Base-by-base conservation (phyloP, 1,284 basidiomycete genomes). In the Austroboletus sp. region DNA sequence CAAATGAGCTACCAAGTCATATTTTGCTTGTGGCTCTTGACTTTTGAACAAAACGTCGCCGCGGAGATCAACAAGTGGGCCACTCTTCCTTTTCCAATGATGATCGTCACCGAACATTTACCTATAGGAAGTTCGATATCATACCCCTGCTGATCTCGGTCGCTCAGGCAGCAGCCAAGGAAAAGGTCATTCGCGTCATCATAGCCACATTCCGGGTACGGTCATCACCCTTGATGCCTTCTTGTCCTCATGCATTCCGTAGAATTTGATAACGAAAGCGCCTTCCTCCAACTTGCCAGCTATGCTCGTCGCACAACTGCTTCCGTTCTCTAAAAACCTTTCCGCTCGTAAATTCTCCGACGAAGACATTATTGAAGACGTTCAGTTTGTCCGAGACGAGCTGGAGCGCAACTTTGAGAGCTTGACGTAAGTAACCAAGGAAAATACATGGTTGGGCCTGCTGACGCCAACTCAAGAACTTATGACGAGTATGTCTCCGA, bases 401-500 rank as follows among this genome's bases (percentile, higher is more conserved):
- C 73, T 98, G 17, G 80, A 81, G 39, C 72, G 76, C 33, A 79
- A 87, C 41, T 88, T 94, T 64, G 84, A 95, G 57, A 90, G 86
- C 49, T 70, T 98, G 59, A 95, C 89, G 89, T 94, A 57, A 49
- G 82, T 69, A 29, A n/a, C 12, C 10, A 1, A 8, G 3, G 25
- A 17, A 19, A 12, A 21, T 7, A 1, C 12, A 2, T 42, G 13
- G 23, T 10, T 37, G 5, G 5, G 19, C 37, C 25, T 35, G 17
- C 34, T 53, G 27, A 45, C 25, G 37, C 15, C 16, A n/a, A 34
- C 35, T 45, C 19, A 56, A 93, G 90, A 45, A 98, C 92, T 0
- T 98, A 88, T 65, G 96, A 98, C 63, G 93, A 97, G 68, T 98
- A 98, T 63, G 80, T 79, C 6, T 92, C 91, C 0, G 95, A 98